A percentile compares a stretch with the other conserved stretches of the same genome.
Conservation (phyloP, 2,329 filamentous ascomycete genomes). For the Arthrobotrys conoides region DNA sequence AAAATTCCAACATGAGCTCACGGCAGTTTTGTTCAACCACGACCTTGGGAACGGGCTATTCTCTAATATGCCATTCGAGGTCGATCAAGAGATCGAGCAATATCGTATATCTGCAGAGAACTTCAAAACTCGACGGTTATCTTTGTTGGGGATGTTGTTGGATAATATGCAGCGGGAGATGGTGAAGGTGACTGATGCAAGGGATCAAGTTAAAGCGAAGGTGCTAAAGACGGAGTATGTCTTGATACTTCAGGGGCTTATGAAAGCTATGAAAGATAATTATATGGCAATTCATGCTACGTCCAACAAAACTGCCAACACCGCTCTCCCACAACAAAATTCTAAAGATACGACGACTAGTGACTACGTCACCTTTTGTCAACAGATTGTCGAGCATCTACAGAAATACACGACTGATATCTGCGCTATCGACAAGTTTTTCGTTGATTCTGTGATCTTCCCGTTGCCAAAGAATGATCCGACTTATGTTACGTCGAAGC, state of each 20-base stretch:
- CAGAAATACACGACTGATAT: slow-evolving; percentile 75
- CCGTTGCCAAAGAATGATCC: slow-evolving; percentile 75
- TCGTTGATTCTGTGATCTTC: slow-evolving; percentile 71
- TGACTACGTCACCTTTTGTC: slow-evolving; percentile 74
- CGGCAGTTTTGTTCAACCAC: slow-evolving; percentile 71
- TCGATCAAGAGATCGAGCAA: slow-evolving; percentile 65
- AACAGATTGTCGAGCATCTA: slow-evolving; percentile 73
- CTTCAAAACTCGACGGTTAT: slow-evolving; percentile 72
- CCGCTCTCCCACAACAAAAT: background rate
- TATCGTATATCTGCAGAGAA: slow-evolving; percentile 71
- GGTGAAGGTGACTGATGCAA: slow-evolving; percentile 66
- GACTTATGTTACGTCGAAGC: slow-evolving; percentile 74
- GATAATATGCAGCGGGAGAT: slow-evolving; percentile 73
- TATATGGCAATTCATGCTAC: slow-evolving; percentile 70
- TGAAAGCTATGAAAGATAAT: slow-evolving; percentile 75
- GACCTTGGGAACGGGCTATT: slow-evolving; percentile 70
- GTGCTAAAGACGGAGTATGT: slow-evolving; percentile 70
- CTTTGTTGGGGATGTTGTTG: slow-evolving; percentile 72
- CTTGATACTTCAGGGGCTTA: slow-evolving; percentile 72
- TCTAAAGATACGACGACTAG: slow-evolving; percentile 34
- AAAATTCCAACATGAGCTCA: slow-evolving; percentile 74
- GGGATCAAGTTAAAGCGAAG: slow-evolving; percentile 59
- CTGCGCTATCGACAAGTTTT: slow-evolving; percentile 69
- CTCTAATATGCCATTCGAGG: slow-evolving; percentile 73
- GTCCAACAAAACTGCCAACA: slow-evolving; percentile 5